Percentiles rank a stretch among this genome's conserved stretches.
Evolutionary conservation across 2,329 filamentous ascomycete species (phyloP).

Genomic region (Hymenoscyphus scutula): DNA sequence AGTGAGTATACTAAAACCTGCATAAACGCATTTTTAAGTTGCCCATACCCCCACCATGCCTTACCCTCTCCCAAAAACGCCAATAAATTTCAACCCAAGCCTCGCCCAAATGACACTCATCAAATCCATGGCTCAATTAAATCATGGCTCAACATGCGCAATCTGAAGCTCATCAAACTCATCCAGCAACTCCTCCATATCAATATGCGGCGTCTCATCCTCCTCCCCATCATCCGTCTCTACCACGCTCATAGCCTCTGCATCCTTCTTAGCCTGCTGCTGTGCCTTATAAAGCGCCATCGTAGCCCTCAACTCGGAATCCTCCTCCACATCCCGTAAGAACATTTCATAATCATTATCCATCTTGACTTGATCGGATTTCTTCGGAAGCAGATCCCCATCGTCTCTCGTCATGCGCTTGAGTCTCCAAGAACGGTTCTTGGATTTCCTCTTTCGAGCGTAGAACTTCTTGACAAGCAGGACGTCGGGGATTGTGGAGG

Average conservation of each 20-base stretch:
- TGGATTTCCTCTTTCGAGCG: slow-evolving; percentile 77
- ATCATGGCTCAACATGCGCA: slow-evolving; percentile 24
- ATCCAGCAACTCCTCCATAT: slow-evolving; percentile 81
- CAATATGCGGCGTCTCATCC: slow-evolving; percentile 66
- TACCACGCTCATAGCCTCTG: slow-evolving; percentile 67
- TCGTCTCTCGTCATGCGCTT: slow-evolving; percentile 92
- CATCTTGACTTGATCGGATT: slow-evolving; percentile 82
- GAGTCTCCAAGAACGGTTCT: slow-evolving; percentile 85
- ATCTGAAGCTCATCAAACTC: slow-evolving; percentile 89
- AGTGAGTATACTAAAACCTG: background rate
- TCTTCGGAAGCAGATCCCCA: slow-evolving; percentile 79
- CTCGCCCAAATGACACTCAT: background rate
- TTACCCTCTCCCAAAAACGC: background rate
- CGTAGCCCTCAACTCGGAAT: slow-evolving; percentile 79
- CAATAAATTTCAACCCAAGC: background rate
- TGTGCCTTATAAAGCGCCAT: slow-evolving; percentile 79
- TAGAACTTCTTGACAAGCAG: slow-evolving; percentile 97
- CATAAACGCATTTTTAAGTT: slow-evolving; percentile 2
- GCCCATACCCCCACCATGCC: background rate
- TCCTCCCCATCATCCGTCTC: slow-evolving; percentile 59
- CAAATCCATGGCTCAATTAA: no score
- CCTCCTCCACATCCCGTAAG: slow-evolving; percentile 93
- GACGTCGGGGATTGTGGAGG: slow-evolving; percentile 82
- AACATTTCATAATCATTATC: slow-evolving; percentile 97
- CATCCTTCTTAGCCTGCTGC: slow-evolving; percentile 46